Percentiles rank a stretch among this genome's conserved stretches.
Conservation (phyloP, 371 early-diverging fungal genomes). For the Lichtheimia hyalospora region DNA sequence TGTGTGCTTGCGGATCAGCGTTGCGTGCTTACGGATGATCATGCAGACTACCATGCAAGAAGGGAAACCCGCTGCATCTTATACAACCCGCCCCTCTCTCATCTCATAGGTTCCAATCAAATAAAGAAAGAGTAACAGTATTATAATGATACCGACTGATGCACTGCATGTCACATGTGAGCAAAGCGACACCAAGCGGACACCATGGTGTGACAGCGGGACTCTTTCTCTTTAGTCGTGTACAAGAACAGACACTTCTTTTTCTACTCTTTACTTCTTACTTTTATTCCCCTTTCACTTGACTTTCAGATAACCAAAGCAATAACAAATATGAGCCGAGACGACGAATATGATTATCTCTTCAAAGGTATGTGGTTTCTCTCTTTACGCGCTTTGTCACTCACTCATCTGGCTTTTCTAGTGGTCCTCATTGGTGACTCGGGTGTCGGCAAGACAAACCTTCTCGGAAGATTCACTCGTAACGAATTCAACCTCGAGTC, state of each 20-base stretch:
- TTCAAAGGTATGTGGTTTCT: constrained; percentile 74
- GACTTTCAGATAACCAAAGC: too few species aligned
- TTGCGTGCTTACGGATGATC: too few species aligned
- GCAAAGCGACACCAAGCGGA: too few species aligned
- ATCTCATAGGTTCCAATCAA: too few species aligned
- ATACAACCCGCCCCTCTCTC: too few species aligned
- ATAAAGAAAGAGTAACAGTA: too few species aligned
- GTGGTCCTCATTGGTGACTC: constrained; percentile 99
- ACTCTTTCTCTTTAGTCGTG: background rate
- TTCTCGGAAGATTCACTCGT: constrained; percentile 96
- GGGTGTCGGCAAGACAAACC: constrained; percentile 99
- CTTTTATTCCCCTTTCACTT: background rate
- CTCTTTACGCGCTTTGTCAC: background rate
- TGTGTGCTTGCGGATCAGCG: too few species aligned
- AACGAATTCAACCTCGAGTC: constrained; percentile 97
- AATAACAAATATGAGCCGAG: constrained; percentile 68
- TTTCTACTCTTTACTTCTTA: background rate
- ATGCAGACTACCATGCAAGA: too few species aligned
- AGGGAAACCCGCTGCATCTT: too few species aligned
- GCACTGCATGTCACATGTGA: too few species aligned
- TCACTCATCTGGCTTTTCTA: constrained; percentile 27
- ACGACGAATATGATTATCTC: constrained; percentile 95
- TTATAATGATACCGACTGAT: too few species aligned
- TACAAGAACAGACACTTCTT: background rate
- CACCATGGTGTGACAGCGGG: too few species aligned